phyloP scores from a whole-genome alignment of 129 eudicot species.

The Smallanthus sonchifolius region DNA sequence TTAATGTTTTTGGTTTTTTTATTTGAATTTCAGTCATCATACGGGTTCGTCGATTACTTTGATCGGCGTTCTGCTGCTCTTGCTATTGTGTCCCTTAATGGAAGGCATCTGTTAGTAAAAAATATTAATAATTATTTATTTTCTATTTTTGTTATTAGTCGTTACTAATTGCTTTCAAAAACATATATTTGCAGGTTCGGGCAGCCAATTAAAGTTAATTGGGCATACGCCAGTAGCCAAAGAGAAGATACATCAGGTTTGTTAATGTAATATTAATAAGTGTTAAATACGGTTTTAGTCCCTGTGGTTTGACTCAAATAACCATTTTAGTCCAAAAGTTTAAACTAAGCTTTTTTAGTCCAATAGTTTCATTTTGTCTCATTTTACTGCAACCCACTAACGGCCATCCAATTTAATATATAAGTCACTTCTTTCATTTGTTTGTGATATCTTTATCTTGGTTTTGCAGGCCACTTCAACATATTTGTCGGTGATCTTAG shows the following conservation, averaged over 20 bases:
- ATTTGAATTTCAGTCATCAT: constrained; percentile 68
- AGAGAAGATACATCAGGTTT: constrained; percentile 93
- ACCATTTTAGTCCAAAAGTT: too few species aligned
- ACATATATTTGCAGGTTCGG: constrained; percentile 59
- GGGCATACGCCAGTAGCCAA: constrained; percentile 95
- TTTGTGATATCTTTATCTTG: background rate
- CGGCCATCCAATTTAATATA: background rate
- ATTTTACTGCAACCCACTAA: too few species aligned
- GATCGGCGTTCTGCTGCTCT: constrained; percentile 95
- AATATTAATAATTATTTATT: background rate
- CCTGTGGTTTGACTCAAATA: too few species aligned
- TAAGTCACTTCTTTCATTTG: background rate
- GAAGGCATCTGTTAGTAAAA: constrained; percentile 74
- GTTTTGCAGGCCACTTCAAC: constrained; percentile 72
- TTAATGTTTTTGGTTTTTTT: background rate
- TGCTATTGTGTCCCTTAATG: constrained; percentile 90
- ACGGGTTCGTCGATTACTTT: constrained; percentile 93
- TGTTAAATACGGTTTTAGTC: too few species aligned
- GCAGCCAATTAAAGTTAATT: constrained; percentile 48
- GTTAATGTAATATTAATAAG: background rate
- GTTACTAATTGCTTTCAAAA: constrained; percentile 4
- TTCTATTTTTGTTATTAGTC: background rate
- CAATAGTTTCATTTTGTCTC: too few species aligned
- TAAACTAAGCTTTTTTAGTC: too few species aligned
- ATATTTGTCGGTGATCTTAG: constrained; percentile 98